Conservation (phyloP, 805 yeast species). For the Metschnikowia bowlesiae region DNA sequence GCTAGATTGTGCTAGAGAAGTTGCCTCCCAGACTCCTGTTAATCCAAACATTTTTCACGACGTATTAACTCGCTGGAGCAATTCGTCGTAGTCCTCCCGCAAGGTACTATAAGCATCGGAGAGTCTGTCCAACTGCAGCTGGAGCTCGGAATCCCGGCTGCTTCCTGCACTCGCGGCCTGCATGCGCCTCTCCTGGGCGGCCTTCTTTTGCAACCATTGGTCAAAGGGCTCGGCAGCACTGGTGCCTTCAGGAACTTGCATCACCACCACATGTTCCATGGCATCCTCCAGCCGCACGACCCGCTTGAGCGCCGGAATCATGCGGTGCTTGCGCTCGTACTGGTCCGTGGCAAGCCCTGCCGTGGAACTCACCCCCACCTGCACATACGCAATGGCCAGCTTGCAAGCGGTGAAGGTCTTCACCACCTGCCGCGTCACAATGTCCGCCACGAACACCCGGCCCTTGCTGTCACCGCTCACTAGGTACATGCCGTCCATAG, state of each 20-base stretch:
- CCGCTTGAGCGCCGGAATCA: slow-evolving; percentile 65
- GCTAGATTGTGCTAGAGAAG: too few relatives aligned
- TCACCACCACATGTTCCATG: slow-evolving; percentile 42
- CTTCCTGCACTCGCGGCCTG: slow-evolving; percentile 14
- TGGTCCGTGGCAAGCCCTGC: slow-evolving; percentile 12
- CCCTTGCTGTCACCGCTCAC: slow-evolving; percentile 77
- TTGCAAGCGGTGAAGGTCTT: slow-evolving; percentile 47
- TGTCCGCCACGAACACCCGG: slow-evolving; percentile 61
- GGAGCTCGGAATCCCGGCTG: slow-evolving; percentile 25
- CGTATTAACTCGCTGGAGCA: slow-evolving; percentile 23
- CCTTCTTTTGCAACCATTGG: slow-evolving; percentile 45
- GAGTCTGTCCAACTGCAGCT: slow-evolving; percentile 45
- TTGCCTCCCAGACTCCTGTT: too few relatives aligned
- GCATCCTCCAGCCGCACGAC: slow-evolving; percentile 40
- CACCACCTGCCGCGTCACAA: slow-evolving; percentile 62
- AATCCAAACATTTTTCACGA: too few relatives aligned
- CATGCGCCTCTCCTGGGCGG: slow-evolving; percentile 51
- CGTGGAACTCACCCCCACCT: slow-evolving; percentile 20
- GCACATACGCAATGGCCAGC: slow-evolving; percentile 31
- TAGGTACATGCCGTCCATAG: slow-evolving; percentile 71
- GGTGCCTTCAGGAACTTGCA: slow-evolving; percentile 29
- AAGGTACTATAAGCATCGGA: slow-evolving; percentile 57
- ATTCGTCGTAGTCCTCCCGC: slow-evolving; percentile 55
- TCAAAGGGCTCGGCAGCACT: slow-evolving; percentile 37
- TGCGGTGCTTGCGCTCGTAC: slow-evolving; percentile 36